Evolutionary conservation across 345 rosid species (phyloP).

Genomic region (Pistacia vera): DNA sequence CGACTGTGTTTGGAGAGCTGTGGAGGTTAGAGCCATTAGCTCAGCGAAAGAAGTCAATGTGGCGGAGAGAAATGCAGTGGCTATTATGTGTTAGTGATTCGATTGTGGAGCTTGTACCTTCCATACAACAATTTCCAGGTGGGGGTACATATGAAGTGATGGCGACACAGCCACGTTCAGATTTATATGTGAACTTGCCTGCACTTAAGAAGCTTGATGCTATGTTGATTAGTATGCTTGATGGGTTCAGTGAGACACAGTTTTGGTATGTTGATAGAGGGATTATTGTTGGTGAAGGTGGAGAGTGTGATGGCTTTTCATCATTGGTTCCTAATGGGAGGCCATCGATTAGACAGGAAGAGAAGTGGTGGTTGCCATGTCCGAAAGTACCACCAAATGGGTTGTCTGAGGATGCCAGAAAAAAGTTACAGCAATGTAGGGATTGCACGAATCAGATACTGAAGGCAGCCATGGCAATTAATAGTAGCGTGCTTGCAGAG

Average conservation of each 20-base stretch:
- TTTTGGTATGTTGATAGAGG: conserved; percentile 97
- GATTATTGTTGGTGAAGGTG: conserved; percentile 62
- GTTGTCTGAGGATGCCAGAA: conserved; percentile 74
- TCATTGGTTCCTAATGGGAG: conserved; percentile 54
- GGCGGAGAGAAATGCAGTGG: conserved; percentile 98
- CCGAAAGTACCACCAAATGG: conserved; percentile 84
- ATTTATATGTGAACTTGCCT: conserved; percentile 87
- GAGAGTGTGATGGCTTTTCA: conserved; percentile 43
- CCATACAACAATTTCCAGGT: conserved; percentile 86
- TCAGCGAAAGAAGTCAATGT: conserved; percentile 81
- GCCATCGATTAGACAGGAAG: conserved; percentile 91
- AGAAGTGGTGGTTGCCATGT: conserved; percentile 88
- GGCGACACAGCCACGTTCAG: conserved; percentile 86
- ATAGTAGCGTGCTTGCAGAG: conserved; percentile 82
- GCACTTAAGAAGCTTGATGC: conserved; percentile 98
- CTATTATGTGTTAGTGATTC: conserved; percentile 89
- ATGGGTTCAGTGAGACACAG: conserved; percentile 69
- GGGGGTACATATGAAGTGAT: conserved; percentile 94
- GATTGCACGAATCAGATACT: conserved; percentile 91
- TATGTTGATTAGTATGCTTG: conserved; percentile 77
- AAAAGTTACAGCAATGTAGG: conserved; percentile 79
- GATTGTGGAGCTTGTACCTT: conserved; percentile 95
- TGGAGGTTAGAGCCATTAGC: conserved; percentile 98
- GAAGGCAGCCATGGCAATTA: conserved; percentile 98
- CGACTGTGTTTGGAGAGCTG: conserved; percentile 90